Base-by-base conservation (phyloP, 345 rosid genomes). In the Citrus inodora region DNA sequence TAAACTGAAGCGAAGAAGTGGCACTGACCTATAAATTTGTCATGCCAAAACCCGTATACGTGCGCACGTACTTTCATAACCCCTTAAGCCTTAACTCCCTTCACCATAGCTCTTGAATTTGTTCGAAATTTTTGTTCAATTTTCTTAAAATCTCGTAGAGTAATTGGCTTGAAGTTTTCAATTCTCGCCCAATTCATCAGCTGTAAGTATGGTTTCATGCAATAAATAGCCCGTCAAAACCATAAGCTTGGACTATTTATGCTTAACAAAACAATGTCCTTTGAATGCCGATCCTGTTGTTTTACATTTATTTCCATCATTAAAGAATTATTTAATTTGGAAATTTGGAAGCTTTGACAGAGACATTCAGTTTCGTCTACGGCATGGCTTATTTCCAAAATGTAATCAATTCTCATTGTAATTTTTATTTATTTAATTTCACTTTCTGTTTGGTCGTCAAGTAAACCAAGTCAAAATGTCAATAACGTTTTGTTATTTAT, bases 371-470 rank as follows among this genome's bases (percentile, higher is more conserved):
- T 42, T 3, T 42, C 16, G 1, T 42, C 42, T 8, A 38, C 42
- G 3, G 42, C 42, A 38, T 9, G 10, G 42, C 42, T 38, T 9
- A 9, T 38, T 38, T 38, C 2, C 73, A 66, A 46, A 87, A 81
- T 77, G 92, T 85, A 82, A 85, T 88, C 74, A 28, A 37, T 30
- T 67, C 24, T 56, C 64, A 0, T 35, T 25, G 4, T 24, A 6
- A 42, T 42, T 71, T 73, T 42, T 28, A 4, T 32, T 9, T 14
- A 4, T 3, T 63, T 32, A 73, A 22, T 32, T 19, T 42, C 21
- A 7, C 19, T 21, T 35, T 35, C 30, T 17, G 60, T 56, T 77
- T 59, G 22, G 37, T 19, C 14, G 1, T 37, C 6, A 35, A 4
- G 21, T 11, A 42, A 42, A 14, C 16, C 51, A 40, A 37, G 42